These are phyloP conservation scores for Aspergillus intermedius DNA, from an alignment of 2,329 filamentous ascomycete genomes.

Conservation along the genomic window DNA sequence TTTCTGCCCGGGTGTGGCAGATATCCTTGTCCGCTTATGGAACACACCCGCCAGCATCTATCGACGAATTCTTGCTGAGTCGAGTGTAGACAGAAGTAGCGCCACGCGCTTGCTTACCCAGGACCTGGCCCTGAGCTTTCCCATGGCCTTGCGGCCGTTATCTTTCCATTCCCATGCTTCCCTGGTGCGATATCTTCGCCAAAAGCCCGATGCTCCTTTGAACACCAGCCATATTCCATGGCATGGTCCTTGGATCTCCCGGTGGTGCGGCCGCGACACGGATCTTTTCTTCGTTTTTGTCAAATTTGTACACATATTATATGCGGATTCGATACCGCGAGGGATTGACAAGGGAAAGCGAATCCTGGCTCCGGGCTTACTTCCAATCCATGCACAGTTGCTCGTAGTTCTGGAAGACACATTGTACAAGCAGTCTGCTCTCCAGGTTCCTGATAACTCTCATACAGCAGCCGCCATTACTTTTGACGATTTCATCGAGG, in stretches of 20 bases:
- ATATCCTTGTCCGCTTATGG: constrained; percentile 78
- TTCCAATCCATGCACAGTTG: constrained; percentile 75
- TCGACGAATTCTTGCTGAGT: constrained; percentile 64
- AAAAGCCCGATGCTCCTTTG: constrained; percentile 60
- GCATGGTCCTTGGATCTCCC: constrained; percentile 75
- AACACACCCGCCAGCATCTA: constrained; percentile 61
- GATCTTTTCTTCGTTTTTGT: constrained; percentile 88
- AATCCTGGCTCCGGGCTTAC: constrained; percentile 66
- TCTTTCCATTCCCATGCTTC: constrained; percentile 57
- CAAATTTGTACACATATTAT: constrained; percentile 77
- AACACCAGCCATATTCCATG: constrained; percentile 69
- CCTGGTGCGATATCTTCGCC: constrained; percentile 55
- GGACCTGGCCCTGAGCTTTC: constrained; percentile 63
- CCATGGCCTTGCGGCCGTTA: constrained; percentile 56
- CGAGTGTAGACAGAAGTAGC: constrained; percentile 54
- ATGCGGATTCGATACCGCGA: constrained; percentile 62
- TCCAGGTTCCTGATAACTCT: constrained; percentile 42
- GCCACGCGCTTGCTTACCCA: constrained; percentile 50
- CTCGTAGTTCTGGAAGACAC: constrained; percentile 74
- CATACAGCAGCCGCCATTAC: constrained; percentile 49
- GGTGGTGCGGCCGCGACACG: constrained; percentile 81
- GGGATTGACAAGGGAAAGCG: constrained; percentile 50
- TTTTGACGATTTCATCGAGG: constrained; percentile 60
- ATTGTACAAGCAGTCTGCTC: constrained; percentile 62
- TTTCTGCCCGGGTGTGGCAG: constrained; percentile 79